phyloP scores from a whole-genome alignment of 192 early-diverging fungal species.

The Anaeromyces robustus region DNA sequence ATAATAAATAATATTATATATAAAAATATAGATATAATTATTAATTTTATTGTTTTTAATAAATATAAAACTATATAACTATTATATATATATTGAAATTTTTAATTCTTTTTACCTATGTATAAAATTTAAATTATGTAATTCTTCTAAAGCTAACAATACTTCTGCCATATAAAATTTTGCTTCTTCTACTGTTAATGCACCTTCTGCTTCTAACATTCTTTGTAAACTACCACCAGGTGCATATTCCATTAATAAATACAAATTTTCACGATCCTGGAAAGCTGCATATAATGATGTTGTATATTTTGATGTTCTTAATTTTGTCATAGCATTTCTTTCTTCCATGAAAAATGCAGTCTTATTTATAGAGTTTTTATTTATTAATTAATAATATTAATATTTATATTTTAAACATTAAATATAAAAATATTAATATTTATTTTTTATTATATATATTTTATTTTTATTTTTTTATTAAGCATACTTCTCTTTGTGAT shows the following conservation, averaged over 20 bases:
- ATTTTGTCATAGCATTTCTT: conserved; percentile 51
- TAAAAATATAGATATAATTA: no score
- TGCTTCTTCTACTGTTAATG: conserved; percentile 19
- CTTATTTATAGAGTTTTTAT: no score
- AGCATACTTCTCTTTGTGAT: conserved; percentile 44
- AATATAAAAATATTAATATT: no score
- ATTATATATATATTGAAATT: neutral
- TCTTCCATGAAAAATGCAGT: conserved; percentile 83
- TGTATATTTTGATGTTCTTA: conserved; percentile 42
- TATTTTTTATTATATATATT: neutral
- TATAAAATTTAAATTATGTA: conserved; percentile 39
- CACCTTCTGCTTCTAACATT: conserved; percentile 1
- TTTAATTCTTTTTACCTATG: conserved; percentile 27
- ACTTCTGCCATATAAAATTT: conserved; percentile 43
- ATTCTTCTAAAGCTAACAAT: conserved; percentile 42
- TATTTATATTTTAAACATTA: no score
- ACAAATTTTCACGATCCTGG: conserved; percentile 8
- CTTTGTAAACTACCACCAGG: conserved; percentile 4
- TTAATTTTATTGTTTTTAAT: no score
- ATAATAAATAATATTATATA: no score
- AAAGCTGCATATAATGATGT: conserved; percentile 55
- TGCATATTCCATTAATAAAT: conserved; percentile 6
- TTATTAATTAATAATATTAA: no score
- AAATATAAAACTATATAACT: neutral
- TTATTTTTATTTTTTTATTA: neutral